Conservation (phyloP, 179 eudicot genomes). For the Beta macrorhiza region DNA sequence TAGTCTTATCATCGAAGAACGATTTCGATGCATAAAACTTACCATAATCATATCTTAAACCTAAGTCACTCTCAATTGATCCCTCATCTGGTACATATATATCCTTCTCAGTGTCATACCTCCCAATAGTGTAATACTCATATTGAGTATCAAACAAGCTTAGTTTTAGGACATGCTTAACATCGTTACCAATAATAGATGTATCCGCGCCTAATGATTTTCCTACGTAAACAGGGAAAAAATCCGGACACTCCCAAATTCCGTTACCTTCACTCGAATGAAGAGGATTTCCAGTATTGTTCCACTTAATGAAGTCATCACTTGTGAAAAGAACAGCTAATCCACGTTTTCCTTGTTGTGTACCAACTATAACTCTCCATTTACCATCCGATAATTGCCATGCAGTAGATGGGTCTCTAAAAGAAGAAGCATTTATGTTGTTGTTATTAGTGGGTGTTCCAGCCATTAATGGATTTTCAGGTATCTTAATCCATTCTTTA, state of each 20-base stretch:
- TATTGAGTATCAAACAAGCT: conserved; percentile 34
- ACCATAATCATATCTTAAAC: conserved; percentile 54
- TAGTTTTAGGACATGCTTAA: conserved; percentile 52
- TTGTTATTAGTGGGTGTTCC: neutral
- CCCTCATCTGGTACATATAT: conserved; percentile 42
- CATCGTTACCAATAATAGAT: conserved; percentile 15
- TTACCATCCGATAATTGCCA: conserved; percentile 32
- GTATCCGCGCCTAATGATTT: conserved; percentile 36
- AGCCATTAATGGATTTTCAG: conserved; percentile 32
- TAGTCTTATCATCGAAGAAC: conserved; percentile 43
- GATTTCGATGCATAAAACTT: conserved; percentile 60
- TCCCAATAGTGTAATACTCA: conserved; percentile 54
- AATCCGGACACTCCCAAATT: conserved; percentile 84
- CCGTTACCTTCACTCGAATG: conserved; percentile 44
- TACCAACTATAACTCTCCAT: conserved; percentile 47
- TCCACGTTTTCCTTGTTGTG: conserved; percentile 27
- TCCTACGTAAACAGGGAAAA: conserved; percentile 45
- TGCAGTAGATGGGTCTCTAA: conserved; percentile 41
- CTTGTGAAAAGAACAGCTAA: conserved; percentile 46
- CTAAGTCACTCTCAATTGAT: conserved; percentile 22
- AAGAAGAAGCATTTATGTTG: conserved; percentile 15
- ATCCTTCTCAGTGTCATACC: conserved; percentile 35
- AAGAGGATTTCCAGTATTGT: conserved; percentile 41
- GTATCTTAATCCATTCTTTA: conserved; percentile 30
- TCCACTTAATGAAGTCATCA: conserved; percentile 52